Conservation (phyloP, 108 stramenopile species). For the Stephanodiscus minutulus region DNA sequence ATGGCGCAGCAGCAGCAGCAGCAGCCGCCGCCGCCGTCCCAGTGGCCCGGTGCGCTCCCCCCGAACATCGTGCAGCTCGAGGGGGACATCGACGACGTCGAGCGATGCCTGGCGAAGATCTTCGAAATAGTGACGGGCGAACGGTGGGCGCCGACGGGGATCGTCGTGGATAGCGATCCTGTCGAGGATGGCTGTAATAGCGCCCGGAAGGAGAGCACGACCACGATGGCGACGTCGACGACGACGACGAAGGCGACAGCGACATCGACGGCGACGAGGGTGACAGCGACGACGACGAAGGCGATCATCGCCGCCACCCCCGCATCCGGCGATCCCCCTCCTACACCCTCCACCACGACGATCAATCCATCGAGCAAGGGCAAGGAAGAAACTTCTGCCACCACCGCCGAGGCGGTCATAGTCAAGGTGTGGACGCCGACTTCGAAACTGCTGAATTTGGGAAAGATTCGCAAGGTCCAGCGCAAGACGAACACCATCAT, state of each 20-base stretch:
- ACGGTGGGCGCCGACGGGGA: constrained; percentile 27
- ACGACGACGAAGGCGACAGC: neutral
- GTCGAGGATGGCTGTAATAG: neutral
- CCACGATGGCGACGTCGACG: neutral
- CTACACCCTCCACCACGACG: neutral
- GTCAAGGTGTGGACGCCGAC: constrained; percentile 22
- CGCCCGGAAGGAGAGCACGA: neutral
- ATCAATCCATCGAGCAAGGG: neutral
- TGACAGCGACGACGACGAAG: neutral
- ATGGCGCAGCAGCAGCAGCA: constrained; percentile 2
- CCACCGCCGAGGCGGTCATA: constrained; percentile 31
- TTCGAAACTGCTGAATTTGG: constrained; percentile 19
- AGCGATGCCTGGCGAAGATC: constrained; percentile 42
- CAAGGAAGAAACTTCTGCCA: neutral
- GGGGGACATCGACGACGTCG: constrained; percentile 40
- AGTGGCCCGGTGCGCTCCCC: neutral
- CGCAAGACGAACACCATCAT: constrained; percentile 44
- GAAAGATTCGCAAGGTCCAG: constrained; percentile 24
- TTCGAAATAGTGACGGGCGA: constrained; percentile 35
- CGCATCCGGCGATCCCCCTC: neutral
- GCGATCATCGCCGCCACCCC: neutral
- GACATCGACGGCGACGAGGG: neutral
- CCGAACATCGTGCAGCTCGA: constrained; percentile 50
- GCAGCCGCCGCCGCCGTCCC: no score
- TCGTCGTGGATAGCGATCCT: constrained; percentile 14